Conservation (phyloP, 257 asterid species). For the Fraxinus americana region DNA sequence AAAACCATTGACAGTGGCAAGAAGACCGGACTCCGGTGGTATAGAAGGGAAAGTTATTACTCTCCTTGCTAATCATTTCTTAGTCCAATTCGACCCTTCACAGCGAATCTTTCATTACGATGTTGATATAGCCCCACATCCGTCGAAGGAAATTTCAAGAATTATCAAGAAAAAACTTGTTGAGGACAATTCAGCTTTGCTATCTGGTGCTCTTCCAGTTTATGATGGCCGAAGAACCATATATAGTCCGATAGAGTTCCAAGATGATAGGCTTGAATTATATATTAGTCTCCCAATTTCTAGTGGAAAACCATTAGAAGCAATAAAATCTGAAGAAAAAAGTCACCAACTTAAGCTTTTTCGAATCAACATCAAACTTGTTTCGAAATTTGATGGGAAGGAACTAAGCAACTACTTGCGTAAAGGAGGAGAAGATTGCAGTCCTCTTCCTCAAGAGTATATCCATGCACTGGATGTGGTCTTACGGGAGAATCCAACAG, state of each 20-base stretch:
- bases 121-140: conserved; percentile 77
- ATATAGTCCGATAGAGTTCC: conserved; percentile 80
- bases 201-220: conserved; percentile 70
- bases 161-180: conserved; percentile 71
- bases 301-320: conserved; percentile 26
- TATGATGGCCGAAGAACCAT: conserved; percentile 79
- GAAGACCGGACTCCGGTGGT: conserved; percentile 95
- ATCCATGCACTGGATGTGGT: conserved; percentile 93
- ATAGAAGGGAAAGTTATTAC: conserved; percentile 68
- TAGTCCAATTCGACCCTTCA: conserved; percentile 65
- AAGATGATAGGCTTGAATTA: conserved; percentile 64
- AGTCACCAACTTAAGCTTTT: conserved; percentile 52
- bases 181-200: conserved; percentile 44
- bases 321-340: conserved; percentile 21
- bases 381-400: conserved; percentile 77
- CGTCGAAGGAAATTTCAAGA: conserved; percentile 79
- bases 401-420: conserved; percentile 49
- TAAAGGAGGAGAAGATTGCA: conserved; percentile 43
- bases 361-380: conserved; percentile 70
- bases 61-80: conserved; percentile 89
- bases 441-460: conserved; percentile 89
- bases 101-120: conserved; percentile 82
- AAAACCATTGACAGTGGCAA: conserved; percentile 56
- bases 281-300: conserved; percentile 67
- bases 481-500: conserved; percentile 63